Conservation (phyloP, 257 asterid genomes). For the Ligustrum vulgare region DNA sequence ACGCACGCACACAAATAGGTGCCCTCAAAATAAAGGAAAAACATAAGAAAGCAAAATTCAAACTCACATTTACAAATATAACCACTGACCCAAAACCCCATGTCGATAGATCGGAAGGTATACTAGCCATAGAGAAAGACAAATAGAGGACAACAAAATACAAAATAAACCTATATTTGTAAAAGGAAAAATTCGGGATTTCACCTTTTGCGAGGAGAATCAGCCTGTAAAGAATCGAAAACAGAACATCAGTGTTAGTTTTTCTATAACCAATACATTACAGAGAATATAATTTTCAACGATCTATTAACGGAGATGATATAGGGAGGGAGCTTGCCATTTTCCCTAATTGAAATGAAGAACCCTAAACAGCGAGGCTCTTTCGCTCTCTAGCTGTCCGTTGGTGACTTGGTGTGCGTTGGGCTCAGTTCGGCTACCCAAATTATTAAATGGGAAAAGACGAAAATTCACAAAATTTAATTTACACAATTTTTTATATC, state of each 20-base stretch:
- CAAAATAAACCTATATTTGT: neutral
- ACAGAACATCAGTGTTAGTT: neutral
- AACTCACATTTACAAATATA: neutral
- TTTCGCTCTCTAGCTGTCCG: too few species aligned
- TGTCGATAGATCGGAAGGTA: neutral
- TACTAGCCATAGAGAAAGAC: neutral
- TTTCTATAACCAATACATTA: neutral
- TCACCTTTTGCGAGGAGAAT: conserved; percentile 80
- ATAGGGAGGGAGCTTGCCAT: neutral
- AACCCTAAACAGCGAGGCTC: neutral
- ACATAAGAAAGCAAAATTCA: neutral
- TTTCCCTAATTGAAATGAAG: neutral
- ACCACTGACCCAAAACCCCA: neutral
- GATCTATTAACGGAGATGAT: neutral
- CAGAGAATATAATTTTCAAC: neutral
- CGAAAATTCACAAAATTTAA: too few species aligned
- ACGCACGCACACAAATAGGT: too few species aligned
- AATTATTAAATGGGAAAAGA: too few species aligned
- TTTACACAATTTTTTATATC: too few species aligned
- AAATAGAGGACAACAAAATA: conserved; percentile 11
- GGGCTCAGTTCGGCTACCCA: too few species aligned
- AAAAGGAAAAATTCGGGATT: neutral
- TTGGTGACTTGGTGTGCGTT: too few species aligned
- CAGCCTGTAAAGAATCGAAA: conserved; percentile 55
- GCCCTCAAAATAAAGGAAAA: neutral